Evolutionary conservation across 495 filamentous ascomycete species (phyloP).

Genomic region (Letharia lupina): DNA sequence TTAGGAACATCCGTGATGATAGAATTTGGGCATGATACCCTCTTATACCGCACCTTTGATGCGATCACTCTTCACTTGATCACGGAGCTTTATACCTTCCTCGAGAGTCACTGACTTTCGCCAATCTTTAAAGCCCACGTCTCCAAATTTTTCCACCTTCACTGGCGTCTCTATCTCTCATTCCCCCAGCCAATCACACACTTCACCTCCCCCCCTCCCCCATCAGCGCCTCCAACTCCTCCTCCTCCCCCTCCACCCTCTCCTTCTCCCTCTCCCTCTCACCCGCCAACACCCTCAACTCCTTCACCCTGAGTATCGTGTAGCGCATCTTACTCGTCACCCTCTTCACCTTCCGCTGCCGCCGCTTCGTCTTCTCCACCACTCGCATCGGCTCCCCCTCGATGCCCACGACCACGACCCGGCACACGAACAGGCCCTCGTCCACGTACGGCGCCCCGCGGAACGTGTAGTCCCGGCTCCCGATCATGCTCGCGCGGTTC

Average conservation of each 20-base stretch:
- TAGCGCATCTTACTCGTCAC: conserved; percentile 79
- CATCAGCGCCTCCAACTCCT: conserved; percentile 68
- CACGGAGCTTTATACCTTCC: background rate
- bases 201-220: conserved; percentile 52
- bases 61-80: background rate
- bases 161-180: background rate
- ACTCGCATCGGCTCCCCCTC: conserved; percentile 81
- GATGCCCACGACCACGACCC: conserved; percentile 74
- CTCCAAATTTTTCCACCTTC: background rate
- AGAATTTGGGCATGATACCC: background rate
- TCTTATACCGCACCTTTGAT: background rate
- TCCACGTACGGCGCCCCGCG: conserved; percentile 71
- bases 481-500: conserved; percentile 69
- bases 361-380: conserved; percentile 88
- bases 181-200: background rate
- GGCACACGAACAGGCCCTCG: conserved; percentile 71
- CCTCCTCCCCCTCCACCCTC: conserved; percentile 67
- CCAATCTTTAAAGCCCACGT: background rate
- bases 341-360: conserved; percentile 62
- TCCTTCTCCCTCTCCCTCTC: conserved; percentile 52
- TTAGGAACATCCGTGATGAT: background rate
- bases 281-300: conserved; percentile 70
- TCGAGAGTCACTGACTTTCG: background rate
- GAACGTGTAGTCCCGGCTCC: conserved; percentile 83
- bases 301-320: conserved; percentile 76